Conservation (phyloP, 345 rosid species). For the Aquilaria malaccensis region DNA sequence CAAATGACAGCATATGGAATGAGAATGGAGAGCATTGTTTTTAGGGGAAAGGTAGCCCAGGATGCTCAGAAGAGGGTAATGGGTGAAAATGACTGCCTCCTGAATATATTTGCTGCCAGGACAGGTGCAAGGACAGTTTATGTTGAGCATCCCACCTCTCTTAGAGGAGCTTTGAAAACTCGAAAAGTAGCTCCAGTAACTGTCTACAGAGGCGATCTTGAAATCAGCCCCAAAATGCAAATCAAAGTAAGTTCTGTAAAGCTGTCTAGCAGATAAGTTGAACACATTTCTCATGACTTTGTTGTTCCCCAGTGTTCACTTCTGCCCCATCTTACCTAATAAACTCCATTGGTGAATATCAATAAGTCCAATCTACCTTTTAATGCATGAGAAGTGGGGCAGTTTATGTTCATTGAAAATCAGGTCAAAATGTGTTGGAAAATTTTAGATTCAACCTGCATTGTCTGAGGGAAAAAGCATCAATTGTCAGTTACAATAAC, state of each 20-base stretch:
- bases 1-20: constrained; percentile 64
- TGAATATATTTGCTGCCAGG: constrained; percentile 56
- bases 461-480: neutral
- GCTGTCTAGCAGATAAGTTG: too few relatives aligned
- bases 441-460: too few relatives aligned
- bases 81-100: constrained; percentile 66
- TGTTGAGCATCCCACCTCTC: constrained; percentile 64
- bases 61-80: constrained; percentile 33
- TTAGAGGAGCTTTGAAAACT: constrained; percentile 75
- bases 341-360: too few relatives aligned
- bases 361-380: too few relatives aligned
- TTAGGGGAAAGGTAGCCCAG: constrained; percentile 31
- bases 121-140: constrained; percentile 44
- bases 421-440: too few relatives aligned
- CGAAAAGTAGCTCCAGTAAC: constrained; percentile 73
- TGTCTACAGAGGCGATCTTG: constrained; percentile 81
- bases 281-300: too few relatives aligned
- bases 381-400: too few relatives aligned
- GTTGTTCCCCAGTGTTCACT: too few relatives aligned
- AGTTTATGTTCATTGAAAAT: too few relatives aligned
- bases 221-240: constrained; percentile 59
- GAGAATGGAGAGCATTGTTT: constrained; percentile 61
- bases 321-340: too few relatives aligned
- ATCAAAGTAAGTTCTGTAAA: constrained; percentile 51
- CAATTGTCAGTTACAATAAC: constrained; percentile 8